Evolutionary conservation across 2,329 filamentous ascomycete genomes (phyloP).

Genomic region (Neonectria ditissima): DNA sequence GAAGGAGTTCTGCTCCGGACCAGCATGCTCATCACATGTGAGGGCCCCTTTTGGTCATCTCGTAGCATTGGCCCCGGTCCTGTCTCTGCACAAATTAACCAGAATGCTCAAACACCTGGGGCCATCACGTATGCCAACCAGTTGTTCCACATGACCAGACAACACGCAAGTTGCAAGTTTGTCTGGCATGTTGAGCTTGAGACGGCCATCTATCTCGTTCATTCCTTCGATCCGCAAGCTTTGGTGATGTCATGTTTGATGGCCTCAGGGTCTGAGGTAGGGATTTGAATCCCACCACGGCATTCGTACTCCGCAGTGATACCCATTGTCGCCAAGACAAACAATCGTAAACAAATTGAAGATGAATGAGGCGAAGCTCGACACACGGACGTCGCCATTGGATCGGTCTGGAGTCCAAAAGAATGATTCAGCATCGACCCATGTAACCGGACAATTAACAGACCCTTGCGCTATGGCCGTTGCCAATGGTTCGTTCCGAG

Average conservation of each 20-base stretch:
- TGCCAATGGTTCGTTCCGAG: neutral
- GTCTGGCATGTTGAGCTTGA: neutral
- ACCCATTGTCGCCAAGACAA: neutral
- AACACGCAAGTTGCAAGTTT: neutral
- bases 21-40: neutral
- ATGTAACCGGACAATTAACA: no score
- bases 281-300: neutral
- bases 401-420: constrained; percentile 1
- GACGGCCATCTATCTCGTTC: neutral
- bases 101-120: neutral
- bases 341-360: neutral
- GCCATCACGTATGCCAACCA: neutral
- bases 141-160: neutral
- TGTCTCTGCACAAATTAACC: neutral
- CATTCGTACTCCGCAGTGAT: no score
- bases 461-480: neutral
- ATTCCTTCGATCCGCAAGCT: neutral
- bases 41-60: neutral
- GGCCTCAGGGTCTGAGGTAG: neutral
- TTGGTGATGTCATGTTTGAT: neutral
- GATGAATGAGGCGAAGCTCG: neutral
- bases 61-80: neutral
- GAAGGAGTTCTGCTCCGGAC: neutral
- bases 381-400: neutral
- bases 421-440: neutral